These are phyloP conservation scores for Wickerhamiella musiphila DNA, from an alignment of 805 yeast species.

Conservation along the genomic window DNA sequence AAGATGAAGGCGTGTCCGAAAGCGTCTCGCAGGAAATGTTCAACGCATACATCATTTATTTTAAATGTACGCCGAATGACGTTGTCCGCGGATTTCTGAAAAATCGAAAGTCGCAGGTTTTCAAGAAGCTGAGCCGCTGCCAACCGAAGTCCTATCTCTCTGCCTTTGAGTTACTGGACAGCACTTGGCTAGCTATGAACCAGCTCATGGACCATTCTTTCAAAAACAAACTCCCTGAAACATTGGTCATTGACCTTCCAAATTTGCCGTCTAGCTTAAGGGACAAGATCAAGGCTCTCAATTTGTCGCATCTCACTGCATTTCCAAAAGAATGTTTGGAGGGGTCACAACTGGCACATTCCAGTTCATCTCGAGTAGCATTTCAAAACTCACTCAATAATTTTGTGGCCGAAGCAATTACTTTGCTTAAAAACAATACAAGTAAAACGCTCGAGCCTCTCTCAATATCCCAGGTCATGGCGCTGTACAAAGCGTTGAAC, in stretches of 20 bases:
- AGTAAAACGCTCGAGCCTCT: too few species aligned
- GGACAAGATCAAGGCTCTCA: too few species aligned
- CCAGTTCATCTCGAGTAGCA: too few species aligned
- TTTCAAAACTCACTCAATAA: too few species aligned
- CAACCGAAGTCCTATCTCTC: not conserved
- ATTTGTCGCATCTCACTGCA: too few species aligned
- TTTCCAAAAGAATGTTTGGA: too few species aligned
- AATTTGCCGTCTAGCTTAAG: too few species aligned
- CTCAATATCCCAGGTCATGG: too few species aligned
- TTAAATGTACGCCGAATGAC: conserved; percentile 7
- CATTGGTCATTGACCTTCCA: conserved; percentile 7
- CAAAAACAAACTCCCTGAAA: conserved; percentile 6
- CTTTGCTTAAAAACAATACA: too few species aligned
- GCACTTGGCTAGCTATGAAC: conserved; percentile 8
- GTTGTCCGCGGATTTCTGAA: conserved; percentile 7
- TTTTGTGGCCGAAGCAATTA: too few species aligned
- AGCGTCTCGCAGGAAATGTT: conserved; percentile 10
- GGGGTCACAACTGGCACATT: too few species aligned
- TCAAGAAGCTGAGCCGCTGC: conserved; percentile 1
- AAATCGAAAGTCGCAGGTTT: conserved; percentile 4
- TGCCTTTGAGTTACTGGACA: conserved; percentile 8
- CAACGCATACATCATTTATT: conserved; percentile 12
- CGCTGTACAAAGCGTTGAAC: too few species aligned
- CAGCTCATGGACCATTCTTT: conserved; percentile 8
- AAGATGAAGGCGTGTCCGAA: conserved; percentile 3